These are phyloP conservation scores for Aspergillus saccharolyticus DNA, from an alignment of 495 filamentous ascomycete genomes.

Conservation along the genomic window DNA sequence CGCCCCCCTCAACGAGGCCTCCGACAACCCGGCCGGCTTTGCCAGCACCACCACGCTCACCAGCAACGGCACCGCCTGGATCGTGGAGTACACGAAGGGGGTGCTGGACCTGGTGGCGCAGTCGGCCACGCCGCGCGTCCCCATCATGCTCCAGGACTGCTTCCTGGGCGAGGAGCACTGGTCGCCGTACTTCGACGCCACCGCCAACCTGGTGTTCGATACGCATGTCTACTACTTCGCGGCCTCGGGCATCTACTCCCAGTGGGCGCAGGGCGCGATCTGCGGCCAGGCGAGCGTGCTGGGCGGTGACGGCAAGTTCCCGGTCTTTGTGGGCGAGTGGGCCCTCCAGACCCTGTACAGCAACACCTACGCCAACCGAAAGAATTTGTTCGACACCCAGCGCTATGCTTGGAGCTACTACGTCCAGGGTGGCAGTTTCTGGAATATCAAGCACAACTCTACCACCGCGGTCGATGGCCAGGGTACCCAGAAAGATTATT, in stretches of 20 bases:
- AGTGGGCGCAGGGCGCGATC: slow-evolving; percentile 19
- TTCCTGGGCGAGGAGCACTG: slow-evolving; percentile 27
- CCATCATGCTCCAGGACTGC: slow-evolving; percentile 29
- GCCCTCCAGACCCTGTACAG: slow-evolving; percentile 20
- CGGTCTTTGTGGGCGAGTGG: slow-evolving; percentile 31
- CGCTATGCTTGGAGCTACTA: slow-evolving; percentile 19
- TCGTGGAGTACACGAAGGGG: slow-evolving; percentile 23
- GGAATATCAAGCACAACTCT: slow-evolving; percentile 24
- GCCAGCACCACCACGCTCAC: slow-evolving; percentile 27
- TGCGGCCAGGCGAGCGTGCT: slow-evolving; percentile 17
- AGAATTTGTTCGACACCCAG: slow-evolving; percentile 19
- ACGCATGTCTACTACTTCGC: slow-evolving; percentile 30
- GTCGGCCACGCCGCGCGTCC: slow-evolving; percentile 18
- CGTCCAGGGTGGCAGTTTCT: slow-evolving; percentile 23
- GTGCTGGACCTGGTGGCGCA: slow-evolving; percentile 17
- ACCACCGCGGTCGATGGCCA: slow-evolving; percentile 19
- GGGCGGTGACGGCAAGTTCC: slow-evolving; percentile 26
- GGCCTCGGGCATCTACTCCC: slow-evolving; percentile 18
- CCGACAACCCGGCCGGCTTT: slow-evolving; percentile 23
- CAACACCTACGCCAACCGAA: slow-evolving; percentile 21
- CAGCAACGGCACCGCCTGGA: slow-evolving; percentile 22
- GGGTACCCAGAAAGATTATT: slow-evolving; percentile 25
- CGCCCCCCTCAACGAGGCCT: slow-evolving; percentile 21
- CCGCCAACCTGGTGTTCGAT: slow-evolving; percentile 29
- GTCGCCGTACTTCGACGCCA: slow-evolving; percentile 16